Percentiles rank a stretch among this genome's conserved stretches.
phyloP scores from a whole-genome alignment of 768 basidiomycete genomes.

The Ramaria rubella region DNA sequence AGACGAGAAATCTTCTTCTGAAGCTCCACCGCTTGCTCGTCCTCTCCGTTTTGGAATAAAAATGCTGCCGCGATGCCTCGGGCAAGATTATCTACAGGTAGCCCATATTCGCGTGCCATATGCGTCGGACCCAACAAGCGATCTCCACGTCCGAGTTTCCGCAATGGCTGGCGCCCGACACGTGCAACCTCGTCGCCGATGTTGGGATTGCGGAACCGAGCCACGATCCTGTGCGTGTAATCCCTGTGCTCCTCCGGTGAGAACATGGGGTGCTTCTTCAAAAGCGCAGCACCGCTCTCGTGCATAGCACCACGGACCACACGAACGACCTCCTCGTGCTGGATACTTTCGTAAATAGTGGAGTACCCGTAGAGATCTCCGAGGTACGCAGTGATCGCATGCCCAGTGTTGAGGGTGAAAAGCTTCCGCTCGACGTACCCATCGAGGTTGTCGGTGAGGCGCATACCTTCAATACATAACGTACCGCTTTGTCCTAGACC shows the following conservation, averaged over 20 bases:
- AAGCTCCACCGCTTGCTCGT: constrained; percentile 29
- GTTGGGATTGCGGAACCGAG: constrained; percentile 30
- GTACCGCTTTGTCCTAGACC: constrained; percentile 11
- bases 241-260: constrained; percentile 18
- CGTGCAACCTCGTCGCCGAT: constrained; percentile 32
- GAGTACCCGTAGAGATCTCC: constrained; percentile 26
- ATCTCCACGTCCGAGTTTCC: constrained; percentile 31
- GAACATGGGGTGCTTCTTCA: constrained; percentile 23
- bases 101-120: constrained; percentile 28
- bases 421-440: constrained; percentile 38
- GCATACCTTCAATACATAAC: constrained; percentile 25
- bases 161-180: constrained; percentile 34
- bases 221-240: constrained; percentile 30
- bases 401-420: constrained; percentile 37
- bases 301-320: constrained; percentile 28
- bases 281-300: constrained; percentile 33
- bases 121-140: constrained; percentile 31
- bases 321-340: constrained; percentile 23
- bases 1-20: constrained; percentile 20
- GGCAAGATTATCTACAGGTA: constrained; percentile 27
- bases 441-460: constrained; percentile 26
- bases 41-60: constrained; percentile 26
- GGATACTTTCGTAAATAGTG: constrained; percentile 29
- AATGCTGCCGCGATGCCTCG: constrained; percentile 33
- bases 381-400: constrained; percentile 35